A percentile compares a stretch with the other conserved stretches of the same genome.
These are phyloP conservation scores for Tetratostichococcus sp. DNA, from an alignment of 139 green algal genomes.

Conservation along the genomic window DNA sequence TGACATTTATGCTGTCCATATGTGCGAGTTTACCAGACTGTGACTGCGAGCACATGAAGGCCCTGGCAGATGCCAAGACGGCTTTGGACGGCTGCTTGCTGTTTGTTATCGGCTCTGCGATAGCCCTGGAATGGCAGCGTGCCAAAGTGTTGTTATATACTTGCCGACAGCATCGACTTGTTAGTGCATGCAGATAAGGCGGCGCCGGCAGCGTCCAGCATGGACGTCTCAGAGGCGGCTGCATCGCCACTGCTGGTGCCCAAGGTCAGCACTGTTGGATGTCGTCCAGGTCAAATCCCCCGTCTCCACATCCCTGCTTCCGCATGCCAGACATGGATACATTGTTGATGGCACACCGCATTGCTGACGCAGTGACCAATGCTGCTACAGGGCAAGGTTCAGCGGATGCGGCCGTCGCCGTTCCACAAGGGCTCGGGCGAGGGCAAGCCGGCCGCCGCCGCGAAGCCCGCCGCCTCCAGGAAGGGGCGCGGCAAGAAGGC, in stretches of 20 bases:
- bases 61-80: too few relatives aligned
- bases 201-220: not conserved
- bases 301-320: too few relatives aligned
- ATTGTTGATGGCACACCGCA: not conserved
- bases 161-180: too few relatives aligned
- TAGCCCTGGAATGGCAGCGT: too few relatives aligned
- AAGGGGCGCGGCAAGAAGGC: not conserved
- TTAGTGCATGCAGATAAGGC: not conserved
- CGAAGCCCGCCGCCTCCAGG: not conserved
- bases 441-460: not conserved
- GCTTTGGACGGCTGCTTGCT: too few relatives aligned
- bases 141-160: too few relatives aligned
- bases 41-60: too few relatives aligned
- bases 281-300: too few relatives aligned
- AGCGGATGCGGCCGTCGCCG: conserved; percentile 43
- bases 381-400: conserved; percentile 32
- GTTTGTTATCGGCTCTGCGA: too few relatives aligned
- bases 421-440: conserved; percentile 48
- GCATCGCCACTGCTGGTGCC: conserved; percentile 1
- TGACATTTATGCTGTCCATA: too few relatives aligned
- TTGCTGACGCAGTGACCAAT: not conserved
- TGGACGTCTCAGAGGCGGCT: not conserved
- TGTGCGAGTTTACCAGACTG: too few relatives aligned
- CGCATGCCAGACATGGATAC: too few relatives aligned
- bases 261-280: not conserved